phyloP scores from a whole-genome alignment of 164 flowering plant genomes.

The Malania oleifera region DNA sequence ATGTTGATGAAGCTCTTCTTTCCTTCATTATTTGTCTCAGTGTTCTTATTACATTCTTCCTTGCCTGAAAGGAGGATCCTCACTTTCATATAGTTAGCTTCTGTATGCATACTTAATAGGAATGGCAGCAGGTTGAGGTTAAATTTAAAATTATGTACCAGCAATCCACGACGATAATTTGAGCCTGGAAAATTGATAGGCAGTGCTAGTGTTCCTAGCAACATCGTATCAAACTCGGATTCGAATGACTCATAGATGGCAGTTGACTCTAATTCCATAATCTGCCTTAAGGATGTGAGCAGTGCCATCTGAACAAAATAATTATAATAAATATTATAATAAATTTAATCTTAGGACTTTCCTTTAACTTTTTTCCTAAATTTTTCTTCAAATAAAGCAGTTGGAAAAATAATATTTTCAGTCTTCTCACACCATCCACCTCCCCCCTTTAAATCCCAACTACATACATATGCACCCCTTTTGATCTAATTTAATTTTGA shows the following conservation, averaged over 20 bases:
- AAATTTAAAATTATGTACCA: neutral
- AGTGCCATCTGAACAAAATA: constrained; percentile 17
- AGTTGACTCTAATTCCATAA: neutral
- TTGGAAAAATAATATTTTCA: too few species aligned
- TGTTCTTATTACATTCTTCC: constrained; percentile 36
- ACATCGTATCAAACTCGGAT: constrained; percentile 10
- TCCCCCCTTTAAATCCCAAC: too few species aligned
- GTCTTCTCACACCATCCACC: too few species aligned
- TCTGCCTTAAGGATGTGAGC: constrained; percentile 2
- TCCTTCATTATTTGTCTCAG: constrained; percentile 37
- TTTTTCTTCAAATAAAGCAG: too few species aligned
- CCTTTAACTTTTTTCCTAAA: too few species aligned
- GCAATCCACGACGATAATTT: constrained; percentile 9
- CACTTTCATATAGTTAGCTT: too few species aligned
- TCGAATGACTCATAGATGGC: neutral
- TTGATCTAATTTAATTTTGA: too few species aligned
- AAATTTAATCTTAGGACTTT: too few species aligned
- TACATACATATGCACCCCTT: too few species aligned
- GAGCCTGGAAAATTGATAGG: constrained; percentile 25
- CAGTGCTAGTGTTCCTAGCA: constrained; percentile 14
- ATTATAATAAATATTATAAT: neutral
- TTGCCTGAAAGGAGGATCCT: constrained; percentile 35
- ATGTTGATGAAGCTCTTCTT: constrained; percentile 40
- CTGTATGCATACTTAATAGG: neutral
- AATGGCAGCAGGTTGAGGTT: neutral